Conservation (phyloP, 345 rosid genomes). For the Linum trigynum region DNA sequence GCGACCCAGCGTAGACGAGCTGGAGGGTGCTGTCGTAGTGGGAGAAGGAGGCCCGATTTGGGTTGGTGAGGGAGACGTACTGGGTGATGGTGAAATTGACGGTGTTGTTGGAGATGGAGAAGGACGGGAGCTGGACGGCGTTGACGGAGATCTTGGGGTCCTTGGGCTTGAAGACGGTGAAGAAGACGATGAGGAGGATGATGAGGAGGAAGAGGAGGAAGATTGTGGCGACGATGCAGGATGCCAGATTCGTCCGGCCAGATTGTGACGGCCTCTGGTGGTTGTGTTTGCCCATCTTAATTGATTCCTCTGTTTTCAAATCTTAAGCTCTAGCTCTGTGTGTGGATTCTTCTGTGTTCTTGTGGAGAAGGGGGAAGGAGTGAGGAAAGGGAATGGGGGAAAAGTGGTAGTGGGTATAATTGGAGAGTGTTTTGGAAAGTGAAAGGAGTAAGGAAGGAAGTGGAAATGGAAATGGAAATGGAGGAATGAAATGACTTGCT, state of each 20-base stretch:
- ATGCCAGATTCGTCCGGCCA: constrained; percentile 75
- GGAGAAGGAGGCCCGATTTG: constrained; percentile 74
- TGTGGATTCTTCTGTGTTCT: background rate
- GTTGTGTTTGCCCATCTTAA: constrained; percentile 25
- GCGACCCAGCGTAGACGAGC: constrained; percentile 78
- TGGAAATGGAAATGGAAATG: background rate
- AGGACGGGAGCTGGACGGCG: constrained; percentile 89
- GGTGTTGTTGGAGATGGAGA: constrained; percentile 71
- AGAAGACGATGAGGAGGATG: constrained; percentile 64
- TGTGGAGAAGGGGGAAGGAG: background rate
- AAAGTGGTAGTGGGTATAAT: background rate
- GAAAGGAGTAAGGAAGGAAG: background rate
- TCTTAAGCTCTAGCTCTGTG: background rate
- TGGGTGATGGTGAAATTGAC: constrained; percentile 88
- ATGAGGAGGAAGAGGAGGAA: constrained; percentile 66
- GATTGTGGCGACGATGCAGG: constrained; percentile 80
- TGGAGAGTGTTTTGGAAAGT: background rate
- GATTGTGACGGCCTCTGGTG: constrained; percentile 25
- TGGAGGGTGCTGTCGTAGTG: constrained; percentile 91
- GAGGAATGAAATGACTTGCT: background rate
- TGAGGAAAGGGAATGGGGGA: background rate
- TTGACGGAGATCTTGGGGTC: constrained; percentile 83
- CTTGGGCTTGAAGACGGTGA: constrained; percentile 82
- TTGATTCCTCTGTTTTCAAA: background rate
- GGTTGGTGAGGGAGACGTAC: constrained; percentile 75